Base-by-base conservation (phyloP, 345 rosid species). In the Brassica napus region DNA sequence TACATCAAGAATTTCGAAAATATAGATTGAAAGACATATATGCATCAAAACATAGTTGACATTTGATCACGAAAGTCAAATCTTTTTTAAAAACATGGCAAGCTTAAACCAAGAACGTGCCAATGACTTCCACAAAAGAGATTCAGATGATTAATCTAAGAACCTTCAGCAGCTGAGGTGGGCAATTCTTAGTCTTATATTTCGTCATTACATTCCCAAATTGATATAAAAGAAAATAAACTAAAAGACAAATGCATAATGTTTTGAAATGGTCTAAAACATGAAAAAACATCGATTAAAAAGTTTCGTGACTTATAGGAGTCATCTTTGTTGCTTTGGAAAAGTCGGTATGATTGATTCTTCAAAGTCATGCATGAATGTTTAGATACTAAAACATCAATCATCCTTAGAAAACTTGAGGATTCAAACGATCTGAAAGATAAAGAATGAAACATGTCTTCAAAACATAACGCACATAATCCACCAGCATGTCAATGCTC, bases 121-220 rank as follows among this genome's bases (percentile, higher is more conserved):
- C 65, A 74, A 37, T 16, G 71, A 11, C 2, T 61, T 60, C 0
- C 4, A 60, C 28, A 44, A 73, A 68, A 77, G 73, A 70, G 83
- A 83, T 83, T 87, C 91, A 87, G 91, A 84, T 89, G 90, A 89
- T 89, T 87, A 87, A 34, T 75, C 81, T 54, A n/a, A 84, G 42
- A 52, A 54, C 11, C 85, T 82, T 86, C 90, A 37, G 61, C 91
- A 84, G 90, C 85, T 78, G 18, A 65, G 23, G 76, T 77, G 88
- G 87, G 91, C 88, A 86, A 78, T 79, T 60, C 54, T 52, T 10
- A 66, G 82, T 81, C 79, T 28, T 1, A 49, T 62, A 68, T 79
- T 86, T 88, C 74, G 87, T 82, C 82, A 30, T 5, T 78, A 69
- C 58, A 63, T 49, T 75, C 55, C 78, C 64, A 52, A 9, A 8